phyloP scores from a whole-genome alignment of 2,329 filamentous ascomycete species.

The Cladosporium phlei region DNA sequence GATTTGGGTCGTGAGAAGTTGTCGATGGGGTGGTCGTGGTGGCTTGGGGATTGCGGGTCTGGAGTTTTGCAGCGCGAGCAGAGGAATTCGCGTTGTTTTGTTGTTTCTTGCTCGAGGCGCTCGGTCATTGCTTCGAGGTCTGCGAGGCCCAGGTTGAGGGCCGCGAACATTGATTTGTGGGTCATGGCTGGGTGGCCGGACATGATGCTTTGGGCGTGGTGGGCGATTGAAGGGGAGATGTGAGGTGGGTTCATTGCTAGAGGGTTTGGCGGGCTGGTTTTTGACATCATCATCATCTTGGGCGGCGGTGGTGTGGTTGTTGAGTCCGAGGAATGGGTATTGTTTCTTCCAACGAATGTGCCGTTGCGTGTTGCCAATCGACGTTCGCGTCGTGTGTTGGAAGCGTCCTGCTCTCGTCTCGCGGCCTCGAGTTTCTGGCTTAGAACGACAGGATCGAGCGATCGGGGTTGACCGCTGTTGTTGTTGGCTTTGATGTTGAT shows the following conservation, averaged over 20 bases:
- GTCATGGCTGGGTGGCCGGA: conserved; percentile 12
- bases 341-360: neutral
- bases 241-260: neutral
- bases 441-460: conserved; percentile 7
- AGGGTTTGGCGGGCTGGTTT: neutral
- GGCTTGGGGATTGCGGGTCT: neutral
- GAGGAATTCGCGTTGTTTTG: neutral
- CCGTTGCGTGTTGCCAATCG: conserved; percentile 6
- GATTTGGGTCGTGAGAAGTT: conserved; percentile 1
- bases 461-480: neutral
- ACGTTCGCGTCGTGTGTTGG: neutral
- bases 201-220: conserved; percentile 2
- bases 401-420: conserved; percentile 2
- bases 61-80: conserved; percentile 4
- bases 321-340: conserved; percentile 1
- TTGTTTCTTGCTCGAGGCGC: neutral
- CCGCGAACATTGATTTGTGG: conserved; percentile 10
- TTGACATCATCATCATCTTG: neutral
- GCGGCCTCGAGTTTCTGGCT: conserved; percentile 11
- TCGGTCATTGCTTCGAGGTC: conserved; percentile 9
- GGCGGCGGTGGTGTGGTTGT: neutral
- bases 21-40: neutral
- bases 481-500: neutral
- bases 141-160: conserved; percentile 6
- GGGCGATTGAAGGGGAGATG: neutral